These are phyloP conservation scores for Gossypium arboreum DNA, from an alignment of 345 rosid species.

Conservation along the genomic window DNA sequence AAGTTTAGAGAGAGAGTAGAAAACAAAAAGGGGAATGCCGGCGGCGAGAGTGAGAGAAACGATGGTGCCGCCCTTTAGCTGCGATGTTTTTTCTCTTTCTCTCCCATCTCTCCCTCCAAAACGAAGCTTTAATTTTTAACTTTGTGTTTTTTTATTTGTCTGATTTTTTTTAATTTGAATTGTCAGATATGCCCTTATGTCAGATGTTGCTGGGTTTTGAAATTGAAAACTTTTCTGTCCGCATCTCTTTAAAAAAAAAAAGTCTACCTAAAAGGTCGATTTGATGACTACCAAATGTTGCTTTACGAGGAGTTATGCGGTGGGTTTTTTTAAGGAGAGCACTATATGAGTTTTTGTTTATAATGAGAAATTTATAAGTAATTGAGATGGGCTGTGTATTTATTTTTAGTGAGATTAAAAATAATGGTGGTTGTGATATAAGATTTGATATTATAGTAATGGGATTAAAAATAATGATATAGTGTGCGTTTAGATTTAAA, in stretches of 20 bases:
- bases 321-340: too few relatives aligned
- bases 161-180: neutral
- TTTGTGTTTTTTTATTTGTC: neutral
- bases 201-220: neutral
- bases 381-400: rapidly evolving
- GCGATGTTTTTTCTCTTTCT: neutral
- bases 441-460: too few relatives aligned
- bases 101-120: slow-evolving; percentile 33
- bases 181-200: slow-evolving; percentile 11
- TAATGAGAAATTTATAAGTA: too few relatives aligned
- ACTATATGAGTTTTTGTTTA: too few relatives aligned
- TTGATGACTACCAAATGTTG: too few relatives aligned
- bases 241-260: too few relatives aligned
- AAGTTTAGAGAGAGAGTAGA: neutral
- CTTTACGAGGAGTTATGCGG: too few relatives aligned
- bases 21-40: slow-evolving; percentile 24
- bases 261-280: too few relatives aligned
- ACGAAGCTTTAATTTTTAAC: slow-evolving; percentile 9
- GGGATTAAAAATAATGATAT: rapidly evolving
- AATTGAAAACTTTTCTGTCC: neutral
- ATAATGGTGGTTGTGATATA: rapidly evolving
- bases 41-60: slow-evolving; percentile 19
- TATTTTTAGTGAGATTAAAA: rapidly evolving
- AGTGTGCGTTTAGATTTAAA: rapidly evolving
- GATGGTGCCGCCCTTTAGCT: slow-evolving; percentile 30